Base-by-base conservation (phyloP, 129 eudicot species). In the Rutidosis leptorrhynchoides region DNA sequence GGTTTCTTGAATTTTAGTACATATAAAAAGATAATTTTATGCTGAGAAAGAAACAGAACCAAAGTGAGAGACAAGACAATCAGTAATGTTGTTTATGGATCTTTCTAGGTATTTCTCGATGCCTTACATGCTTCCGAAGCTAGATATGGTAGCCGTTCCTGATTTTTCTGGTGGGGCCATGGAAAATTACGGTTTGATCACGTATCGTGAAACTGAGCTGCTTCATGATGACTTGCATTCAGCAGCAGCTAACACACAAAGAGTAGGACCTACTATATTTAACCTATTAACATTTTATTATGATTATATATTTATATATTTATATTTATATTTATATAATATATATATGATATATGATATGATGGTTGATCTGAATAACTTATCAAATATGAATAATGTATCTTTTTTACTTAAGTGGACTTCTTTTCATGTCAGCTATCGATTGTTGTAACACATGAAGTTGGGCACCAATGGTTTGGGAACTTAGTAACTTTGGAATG, bases 401-500 rank as follows among this genome's bases (percentile, higher is more conserved):
- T 68, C 58, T 17, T 12, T n/a, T 16, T 32, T 37, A 33, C 24
- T 61, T 72, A 29, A 5, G 26, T 67, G 21, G 33, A n/a, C 48
- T 60, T 58, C 48, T 69, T 52, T 64, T 69, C 42, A 42, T 60
- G n/a, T 61, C 71, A 84, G 86, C 77, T 81, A 58, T 70, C 78
- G 53, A 64, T 77, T 58, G 81, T 79, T 78, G 81, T 68, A n/a
- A 78, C 86, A 21, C 90, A 84, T 68, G 90, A 78, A 81, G 86
- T 83, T 67, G 86, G 77, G 64, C 86, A 78, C 54, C 86, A 84
- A 30, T 81, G 86, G 90, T 84, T 81, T 71, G 90, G 90, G 24
- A 84, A 84, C 81, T 66, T 81, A 57, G 90, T 81, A 46, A 78
- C 90, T 28, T 67, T 81, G 83, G 90, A 84, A 67, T 84, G 90